Base-by-base conservation (phyloP, 306 rosid genomes). In the Castanea mollissima region DNA sequence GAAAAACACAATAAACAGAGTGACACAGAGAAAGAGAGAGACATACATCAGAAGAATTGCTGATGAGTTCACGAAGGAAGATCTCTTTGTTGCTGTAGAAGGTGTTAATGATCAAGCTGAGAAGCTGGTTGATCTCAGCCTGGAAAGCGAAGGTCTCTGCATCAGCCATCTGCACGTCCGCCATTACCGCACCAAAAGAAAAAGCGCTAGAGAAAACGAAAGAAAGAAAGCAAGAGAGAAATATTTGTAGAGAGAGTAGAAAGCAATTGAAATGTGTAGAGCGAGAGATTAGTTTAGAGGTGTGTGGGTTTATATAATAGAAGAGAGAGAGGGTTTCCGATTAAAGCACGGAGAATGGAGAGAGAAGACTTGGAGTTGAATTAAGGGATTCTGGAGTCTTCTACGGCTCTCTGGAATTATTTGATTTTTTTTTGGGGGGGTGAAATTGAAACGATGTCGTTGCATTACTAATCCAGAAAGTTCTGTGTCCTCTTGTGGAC, bases 11-110 rank as follows among this genome's bases (percentile, higher is more conserved):
- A 1, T 25, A 31, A 0, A 31, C 1, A 5, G 2, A 34, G 7
- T 5, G 38, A 4, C 5, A 6, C 0, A 38, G 2, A 38, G 10
- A 7, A 10, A 11, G 25, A 9, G 6, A 3, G 7, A 73, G 6
- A 67, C 88, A 69, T 78, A 90, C 92, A 56, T 91, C 92, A 2
- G 92, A 91, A 2, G 92, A 14, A 15, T 91, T 91, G 84, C 92
- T 91, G 72, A 91, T 77, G 12, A 91, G 1, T 60, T 91, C 95
- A 5, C 92, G 92, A 62, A 91, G 86, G 85, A 91, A 91, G n/a
- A 91, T 91, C 91, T 91, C 95, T 71, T 91, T 91, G 86, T 91
- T 91, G 81, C 90, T 87, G 73, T 91, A 91, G 59, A 90, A 90
- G 0, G 91, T 88, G 78, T 90, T 90, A 86, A 90, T 90, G 81